A percentile compares a stretch with the other conserved stretches of the same genome.
phyloP scores from a whole-genome alignment of 2,329 filamentous ascomycete species.

The Thelonectria rubi region DNA sequence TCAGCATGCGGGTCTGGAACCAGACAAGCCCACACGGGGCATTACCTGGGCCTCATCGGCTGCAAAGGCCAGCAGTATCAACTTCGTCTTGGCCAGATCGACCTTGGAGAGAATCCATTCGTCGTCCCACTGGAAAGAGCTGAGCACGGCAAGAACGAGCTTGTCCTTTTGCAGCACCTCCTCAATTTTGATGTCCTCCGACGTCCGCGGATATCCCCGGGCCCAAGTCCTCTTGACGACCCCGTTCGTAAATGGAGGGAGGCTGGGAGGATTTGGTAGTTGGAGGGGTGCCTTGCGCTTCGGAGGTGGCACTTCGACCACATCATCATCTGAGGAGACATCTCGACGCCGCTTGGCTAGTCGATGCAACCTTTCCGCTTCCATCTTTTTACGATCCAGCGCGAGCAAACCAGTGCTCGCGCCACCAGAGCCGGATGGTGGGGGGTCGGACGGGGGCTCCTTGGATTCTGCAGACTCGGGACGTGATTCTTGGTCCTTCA shows the following conservation, averaged over 20 bases:
- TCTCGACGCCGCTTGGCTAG: slow-evolving; percentile 62
- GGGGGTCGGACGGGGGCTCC: slow-evolving; percentile 28
- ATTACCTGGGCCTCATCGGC: slow-evolving; percentile 60
- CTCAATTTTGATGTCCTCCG: slow-evolving; percentile 85
- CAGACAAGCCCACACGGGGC: slow-evolving; percentile 27
- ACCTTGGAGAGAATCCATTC: slow-evolving; percentile 82
- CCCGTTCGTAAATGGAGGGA: slow-evolving; percentile 63
- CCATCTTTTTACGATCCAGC: slow-evolving; percentile 84
- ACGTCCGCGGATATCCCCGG: slow-evolving; percentile 65
- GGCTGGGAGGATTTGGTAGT: slow-evolving; percentile 24
- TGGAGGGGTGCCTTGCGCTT: slow-evolving; percentile 35
- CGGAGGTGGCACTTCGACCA: slow-evolving; percentile 43
- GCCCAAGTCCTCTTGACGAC: slow-evolving; percentile 85
- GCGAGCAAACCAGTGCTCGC: slow-evolving; percentile 54
- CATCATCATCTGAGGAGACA: slow-evolving; percentile 38
- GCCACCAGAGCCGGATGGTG: slow-evolving; percentile 32
- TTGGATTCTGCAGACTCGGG: slow-evolving; percentile 26
- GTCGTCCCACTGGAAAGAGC: slow-evolving; percentile 87
- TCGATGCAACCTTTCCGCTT: slow-evolving; percentile 80
- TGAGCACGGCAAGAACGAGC: slow-evolving; percentile 81
- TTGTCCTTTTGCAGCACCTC: slow-evolving; percentile 80
- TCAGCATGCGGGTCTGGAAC: slow-evolving; percentile 33
- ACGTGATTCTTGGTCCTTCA: slow-evolving; percentile 46
- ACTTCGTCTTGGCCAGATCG: slow-evolving; percentile 65
- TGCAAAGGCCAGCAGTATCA: slow-evolving; percentile 69